Conservation (phyloP, 371 early-diverging fungal genomes). For the Apophysomyces ossiformis region DNA sequence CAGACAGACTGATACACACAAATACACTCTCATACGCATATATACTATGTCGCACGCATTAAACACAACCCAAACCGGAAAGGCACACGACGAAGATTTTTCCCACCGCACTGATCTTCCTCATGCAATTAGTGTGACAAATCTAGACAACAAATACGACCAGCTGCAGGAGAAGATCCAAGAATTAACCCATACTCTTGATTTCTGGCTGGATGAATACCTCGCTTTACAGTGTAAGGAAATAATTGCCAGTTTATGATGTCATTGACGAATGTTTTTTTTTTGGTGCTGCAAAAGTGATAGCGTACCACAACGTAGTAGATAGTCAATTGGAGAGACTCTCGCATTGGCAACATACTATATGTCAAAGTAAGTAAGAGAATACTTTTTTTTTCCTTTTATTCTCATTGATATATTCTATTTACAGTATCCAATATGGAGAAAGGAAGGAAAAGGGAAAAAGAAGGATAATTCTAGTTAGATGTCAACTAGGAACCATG, state of each 20-base stretch:
- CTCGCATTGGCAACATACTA: too few relatives aligned
- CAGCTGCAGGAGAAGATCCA: too few relatives aligned
- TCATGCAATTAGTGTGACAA: not conserved
- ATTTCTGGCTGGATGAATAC: too few relatives aligned
- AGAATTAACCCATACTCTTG: too few relatives aligned
- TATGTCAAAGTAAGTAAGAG: too few relatives aligned
- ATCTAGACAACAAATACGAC: too few relatives aligned
- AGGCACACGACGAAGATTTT: not conserved
- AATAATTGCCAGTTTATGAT: too few relatives aligned
- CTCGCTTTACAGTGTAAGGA: too few relatives aligned
- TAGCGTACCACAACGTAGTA: too few relatives aligned
- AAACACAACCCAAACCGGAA: not conserved
- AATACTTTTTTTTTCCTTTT: constrained; percentile 4
- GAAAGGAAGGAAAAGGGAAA: not conserved
- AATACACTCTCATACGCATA: not conserved
- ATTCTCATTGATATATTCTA: constrained; percentile 3
- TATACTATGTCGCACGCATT: not conserved
- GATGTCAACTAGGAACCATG: not conserved
- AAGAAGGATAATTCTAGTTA: not conserved
- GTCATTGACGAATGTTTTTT: too few relatives aligned
- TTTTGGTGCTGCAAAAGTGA: too few relatives aligned
- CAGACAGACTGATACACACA: not conserved
- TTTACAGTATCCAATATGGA: not conserved
- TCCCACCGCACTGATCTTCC: not conserved
- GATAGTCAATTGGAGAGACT: too few relatives aligned